Percentiles rank a stretch among this genome's conserved stretches.
Conservation (phyloP, 371 early-diverging fungal genomes). For the Mortierella sp. region DNA sequence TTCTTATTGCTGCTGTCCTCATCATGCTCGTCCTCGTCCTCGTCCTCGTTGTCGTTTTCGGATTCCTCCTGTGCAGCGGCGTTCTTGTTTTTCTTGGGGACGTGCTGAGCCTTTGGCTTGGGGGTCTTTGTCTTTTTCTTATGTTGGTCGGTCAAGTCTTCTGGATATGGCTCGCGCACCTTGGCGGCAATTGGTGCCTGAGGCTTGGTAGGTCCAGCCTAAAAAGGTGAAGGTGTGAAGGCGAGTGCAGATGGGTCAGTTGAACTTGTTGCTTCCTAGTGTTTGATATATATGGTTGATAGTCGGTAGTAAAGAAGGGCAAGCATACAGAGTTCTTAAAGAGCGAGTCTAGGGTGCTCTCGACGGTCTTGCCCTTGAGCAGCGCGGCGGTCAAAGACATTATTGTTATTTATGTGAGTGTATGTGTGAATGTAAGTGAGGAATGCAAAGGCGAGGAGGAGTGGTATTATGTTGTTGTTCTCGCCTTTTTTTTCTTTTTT, state of each 20-base stretch:
- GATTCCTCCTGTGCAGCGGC: slow-evolving; percentile 39
- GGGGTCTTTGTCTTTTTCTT: slow-evolving; percentile 62
- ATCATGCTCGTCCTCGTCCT: slow-evolving; percentile 31
- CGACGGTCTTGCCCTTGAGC: slow-evolving; percentile 56
- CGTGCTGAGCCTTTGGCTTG: slow-evolving; percentile 53
- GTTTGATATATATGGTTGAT: background rate
- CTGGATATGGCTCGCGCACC: slow-evolving; percentile 43
- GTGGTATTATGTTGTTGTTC: background rate
- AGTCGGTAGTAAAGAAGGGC: background rate
- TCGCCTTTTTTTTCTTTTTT: background rate
- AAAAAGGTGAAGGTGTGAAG: background rate
- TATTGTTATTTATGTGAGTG: background rate
- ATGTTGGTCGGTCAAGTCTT: slow-evolving; percentile 43
- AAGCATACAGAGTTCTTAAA: slow-evolving; percentile 65
- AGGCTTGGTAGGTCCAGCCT: slow-evolving; percentile 46
- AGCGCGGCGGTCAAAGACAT: slow-evolving; percentile 50
- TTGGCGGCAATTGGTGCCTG: slow-evolving; percentile 41
- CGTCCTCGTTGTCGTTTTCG: slow-evolving; percentile 21
- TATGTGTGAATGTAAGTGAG: slow-evolving; percentile 5
- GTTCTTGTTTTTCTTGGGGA: slow-evolving; percentile 55
- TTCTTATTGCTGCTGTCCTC: slow-evolving; percentile 23
- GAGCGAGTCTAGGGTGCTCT: slow-evolving; percentile 64
- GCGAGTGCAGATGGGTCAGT: background rate
- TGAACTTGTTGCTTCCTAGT: background rate
- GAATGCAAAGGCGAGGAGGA: background rate